A percentile compares a stretch with the other conserved stretches of the same genome.
Evolutionary conservation across 345 rosid genomes (phyloP).

Genomic region (Salix brachista): DNA sequence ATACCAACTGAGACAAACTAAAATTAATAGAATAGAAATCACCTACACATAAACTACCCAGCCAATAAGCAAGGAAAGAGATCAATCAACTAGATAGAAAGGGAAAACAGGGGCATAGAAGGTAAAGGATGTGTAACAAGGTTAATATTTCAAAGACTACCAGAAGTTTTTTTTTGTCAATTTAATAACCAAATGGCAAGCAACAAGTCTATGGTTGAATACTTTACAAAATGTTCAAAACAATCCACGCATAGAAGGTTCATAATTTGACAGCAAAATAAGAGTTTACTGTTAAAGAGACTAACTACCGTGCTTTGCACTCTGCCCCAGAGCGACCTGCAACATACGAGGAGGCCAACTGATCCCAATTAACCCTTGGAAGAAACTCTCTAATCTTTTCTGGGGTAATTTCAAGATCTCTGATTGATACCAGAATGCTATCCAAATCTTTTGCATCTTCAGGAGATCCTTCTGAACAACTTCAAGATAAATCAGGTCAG

Average conservation of each 20-base stretch:
- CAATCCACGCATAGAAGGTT: not conserved
- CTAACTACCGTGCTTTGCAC: slow-evolving; percentile 76
- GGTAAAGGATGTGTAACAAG: too few relatives aligned
- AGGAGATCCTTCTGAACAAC: slow-evolving; percentile 45
- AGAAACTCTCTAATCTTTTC: slow-evolving; percentile 65
- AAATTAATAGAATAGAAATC: not conserved
- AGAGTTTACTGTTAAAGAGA: slow-evolving; percentile 9
- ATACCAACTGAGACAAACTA: not conserved
- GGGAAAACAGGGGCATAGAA: too few relatives aligned
- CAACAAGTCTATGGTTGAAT: not conserved
- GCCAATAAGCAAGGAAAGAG: not conserved
- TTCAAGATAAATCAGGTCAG: slow-evolving; percentile 29
- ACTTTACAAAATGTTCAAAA: not conserved
- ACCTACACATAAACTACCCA: not conserved
- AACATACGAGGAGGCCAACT: slow-evolving; percentile 56
- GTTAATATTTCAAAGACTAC: too few relatives aligned
- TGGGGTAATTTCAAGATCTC: slow-evolving; percentile 71
- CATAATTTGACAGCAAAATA: not conserved
- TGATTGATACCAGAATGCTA: slow-evolving; percentile 42
- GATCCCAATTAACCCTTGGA: slow-evolving; percentile 81
- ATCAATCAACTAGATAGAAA: too few relatives aligned
- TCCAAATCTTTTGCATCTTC: slow-evolving; percentile 41
- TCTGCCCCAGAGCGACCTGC: slow-evolving; percentile 70
- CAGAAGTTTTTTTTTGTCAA: too few relatives aligned
- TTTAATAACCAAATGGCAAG: too few relatives aligned